phyloP scores from a whole-genome alignment of 495 filamentous ascomycete species.

The Penicillium turbatum region DNA sequence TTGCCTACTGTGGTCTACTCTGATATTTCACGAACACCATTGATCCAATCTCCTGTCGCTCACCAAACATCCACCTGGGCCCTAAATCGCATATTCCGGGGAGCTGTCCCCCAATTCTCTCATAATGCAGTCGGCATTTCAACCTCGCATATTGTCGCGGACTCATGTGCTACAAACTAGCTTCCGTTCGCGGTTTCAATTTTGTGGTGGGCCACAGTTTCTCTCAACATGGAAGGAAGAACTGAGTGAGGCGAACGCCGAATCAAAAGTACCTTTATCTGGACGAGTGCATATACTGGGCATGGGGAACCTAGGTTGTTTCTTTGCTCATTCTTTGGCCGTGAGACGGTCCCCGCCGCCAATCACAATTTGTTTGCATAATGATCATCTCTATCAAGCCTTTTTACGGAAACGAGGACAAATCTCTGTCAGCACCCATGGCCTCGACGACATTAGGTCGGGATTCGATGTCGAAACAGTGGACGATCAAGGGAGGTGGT shows the following conservation, averaged over 20 bases:
- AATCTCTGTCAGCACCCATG: slow-evolving; percentile 32
- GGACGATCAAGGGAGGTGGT: slow-evolving; percentile 26
- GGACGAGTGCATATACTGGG: slow-evolving; percentile 58
- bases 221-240: slow-evolving; percentile 36
- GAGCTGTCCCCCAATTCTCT: slow-evolving; percentile 14
- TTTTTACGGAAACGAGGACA: slow-evolving; percentile 30
- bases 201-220: slow-evolving; percentile 7
- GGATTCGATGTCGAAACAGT: slow-evolving; percentile 43
- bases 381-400: slow-evolving; percentile 23
- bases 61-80: neutral
- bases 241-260: slow-evolving; percentile 20
- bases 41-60: neutral
- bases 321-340: slow-evolving; percentile 57
- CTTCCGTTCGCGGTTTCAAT: slow-evolving; percentile 5
- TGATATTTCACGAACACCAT: neutral
- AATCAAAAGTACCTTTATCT: slow-evolving; percentile 18
- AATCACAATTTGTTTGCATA: slow-evolving; percentile 53
- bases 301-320: slow-evolving; percentile 53
- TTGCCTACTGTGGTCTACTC: neutral
- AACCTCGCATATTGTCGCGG: slow-evolving; percentile 39
- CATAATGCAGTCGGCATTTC: slow-evolving; percentile 38
- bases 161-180: slow-evolving; percentile 23
- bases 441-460: slow-evolving; percentile 37
- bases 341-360: slow-evolving; percentile 55
- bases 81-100: slow-evolving; percentile 4